phyloP scores from a whole-genome alignment of 805 yeast species.

The Schwanniomyces occidentalis region DNA sequence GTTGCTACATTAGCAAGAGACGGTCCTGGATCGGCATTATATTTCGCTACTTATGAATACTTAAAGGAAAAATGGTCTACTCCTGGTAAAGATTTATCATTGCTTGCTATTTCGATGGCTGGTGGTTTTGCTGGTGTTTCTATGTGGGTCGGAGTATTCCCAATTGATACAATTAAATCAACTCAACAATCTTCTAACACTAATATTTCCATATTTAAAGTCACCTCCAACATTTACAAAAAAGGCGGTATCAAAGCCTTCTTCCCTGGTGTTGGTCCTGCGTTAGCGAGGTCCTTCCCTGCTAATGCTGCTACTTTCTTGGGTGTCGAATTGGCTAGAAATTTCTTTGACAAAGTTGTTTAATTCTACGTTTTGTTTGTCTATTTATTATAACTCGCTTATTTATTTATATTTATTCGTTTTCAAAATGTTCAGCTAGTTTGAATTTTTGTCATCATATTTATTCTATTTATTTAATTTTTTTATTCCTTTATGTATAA shows the following conservation, averaged over 20 bases:
- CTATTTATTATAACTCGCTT: too few relatives aligned
- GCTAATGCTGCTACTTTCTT: constrained; percentile 99
- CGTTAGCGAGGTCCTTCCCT: constrained; percentile 90
- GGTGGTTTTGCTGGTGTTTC: constrained; percentile 97
- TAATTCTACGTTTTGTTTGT: constrained; percentile 14
- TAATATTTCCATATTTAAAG: constrained; percentile 56
- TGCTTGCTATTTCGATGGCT: constrained; percentile 77
- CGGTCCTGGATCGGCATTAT: constrained; percentile 95
- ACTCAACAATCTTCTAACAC: constrained; percentile 68
- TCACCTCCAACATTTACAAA: constrained; percentile 66
- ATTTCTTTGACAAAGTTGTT: constrained; percentile 36
- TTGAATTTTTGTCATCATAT: too few relatives aligned
- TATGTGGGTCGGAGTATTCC: constrained; percentile 97
- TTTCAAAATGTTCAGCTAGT: too few relatives aligned
- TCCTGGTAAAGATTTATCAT: constrained; percentile 59
- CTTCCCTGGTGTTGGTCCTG: constrained; percentile 98
- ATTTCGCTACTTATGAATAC: constrained; percentile 91
- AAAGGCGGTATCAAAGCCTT: constrained; percentile 86
- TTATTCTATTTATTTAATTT: constrained; percentile 1
- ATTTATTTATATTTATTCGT: too few relatives aligned
- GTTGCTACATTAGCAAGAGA: constrained; percentile 92
- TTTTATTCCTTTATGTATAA: constrained; percentile 1
- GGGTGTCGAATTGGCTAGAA: constrained; percentile 83
- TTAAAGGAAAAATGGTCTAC: constrained; percentile 63
- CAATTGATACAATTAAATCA: constrained; percentile 91